Base-by-base conservation (phyloP, 1,284 basidiomycete species). In the Sanghuangporus sanghuang region DNA sequence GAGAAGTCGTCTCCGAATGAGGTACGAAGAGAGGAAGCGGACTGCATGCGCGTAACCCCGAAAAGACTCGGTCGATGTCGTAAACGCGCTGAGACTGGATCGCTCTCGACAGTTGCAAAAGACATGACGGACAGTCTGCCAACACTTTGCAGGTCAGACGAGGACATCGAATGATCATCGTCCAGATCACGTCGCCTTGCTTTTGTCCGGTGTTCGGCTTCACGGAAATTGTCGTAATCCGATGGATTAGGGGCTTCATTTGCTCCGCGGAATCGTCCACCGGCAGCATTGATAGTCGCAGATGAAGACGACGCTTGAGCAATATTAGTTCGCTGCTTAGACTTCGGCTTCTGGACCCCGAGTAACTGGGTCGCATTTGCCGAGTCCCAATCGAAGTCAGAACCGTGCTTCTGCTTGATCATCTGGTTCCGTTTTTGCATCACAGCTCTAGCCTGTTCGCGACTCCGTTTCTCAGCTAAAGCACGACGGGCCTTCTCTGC, bases 381-480 rank as follows among this genome's bases (percentile, higher is more conserved):
- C 69, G 77, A 79, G 58, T 77, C 79, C 81, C 86, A 90, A 71
- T 89, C 85, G 57, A 87, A 74, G 67, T 86, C 82, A 60, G 81
- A 75, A 61, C 77, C 72, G 59, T 69, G 69, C 50, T 70, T 78
- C 68, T 86, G 83, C 69, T 85, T 84, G 69, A 87, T 78, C 71
- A 93, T 80, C 68, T 87, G 85, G 64, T 84, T 87, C 71, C 94
- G 91, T 79, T 98, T 98, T 73, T 90, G 87, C 87, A 98, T 91
- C 74, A 98, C 96, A 44, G 95, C 95, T 59, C 96, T 85, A 6
- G 96, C 94, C 70, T 96, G 90, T 70, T 98, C 96, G 70, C 79
- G 83, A 69, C 87, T 84, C 71, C 77, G 85, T 73, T 87, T 86
- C 74, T 90, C 85, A 36, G 85, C 87, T 54, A 92, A 84, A 64